Evolutionary conservation across 495 filamentous ascomycete genomes (phyloP), one percentile per base, ranked within the genome.

Genomic region (Xylaria castorea): DNA sequence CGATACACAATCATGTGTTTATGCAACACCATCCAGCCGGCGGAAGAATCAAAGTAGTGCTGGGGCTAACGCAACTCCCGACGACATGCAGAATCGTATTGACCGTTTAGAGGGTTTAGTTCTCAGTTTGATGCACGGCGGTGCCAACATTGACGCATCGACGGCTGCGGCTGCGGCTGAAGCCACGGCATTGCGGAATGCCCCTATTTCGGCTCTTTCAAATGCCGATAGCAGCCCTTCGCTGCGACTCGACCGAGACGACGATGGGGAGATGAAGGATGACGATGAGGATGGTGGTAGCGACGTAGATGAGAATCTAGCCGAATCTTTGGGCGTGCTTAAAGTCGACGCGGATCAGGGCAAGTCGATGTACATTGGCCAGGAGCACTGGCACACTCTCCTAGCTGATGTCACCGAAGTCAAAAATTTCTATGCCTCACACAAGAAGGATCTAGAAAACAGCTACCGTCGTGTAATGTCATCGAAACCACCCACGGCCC

Each of bases 21-120:
- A 98, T 86, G 96, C 96, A 42, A 88, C 93, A 71, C 89, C 92
- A 27, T 87, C 88, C 53, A 87, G 85, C 57, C 91, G 95, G 74
- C 94, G 92, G 80, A 97, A 93, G 87, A 90, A 87, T 77, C 90
- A 91, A 82, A 87, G 68, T 81, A 78, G 68, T 72, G 73, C 75
- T 60, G 88, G 79, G 88, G 89, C 74, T 83, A 89, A 78, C 83
- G 85, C 75, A 84, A 88, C 66, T 86, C 92, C 96, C 36, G 95
- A 97, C 87, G 96, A 98, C 81, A 99, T 99, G 96, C 96, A 99
- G 83, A 97, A 95, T 78, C 92, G 96, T 79, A 99, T 99, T 82
- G 94, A 99, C 84, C 91, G 96, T 75, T 83, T 99, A 75, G 96
- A 99, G 88, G 92, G 95, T 66, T 84, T 99, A 78, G 96, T 99